Conservation (phyloP, 768 basidiomycete species). For the Termitomyces sp. region DNA sequence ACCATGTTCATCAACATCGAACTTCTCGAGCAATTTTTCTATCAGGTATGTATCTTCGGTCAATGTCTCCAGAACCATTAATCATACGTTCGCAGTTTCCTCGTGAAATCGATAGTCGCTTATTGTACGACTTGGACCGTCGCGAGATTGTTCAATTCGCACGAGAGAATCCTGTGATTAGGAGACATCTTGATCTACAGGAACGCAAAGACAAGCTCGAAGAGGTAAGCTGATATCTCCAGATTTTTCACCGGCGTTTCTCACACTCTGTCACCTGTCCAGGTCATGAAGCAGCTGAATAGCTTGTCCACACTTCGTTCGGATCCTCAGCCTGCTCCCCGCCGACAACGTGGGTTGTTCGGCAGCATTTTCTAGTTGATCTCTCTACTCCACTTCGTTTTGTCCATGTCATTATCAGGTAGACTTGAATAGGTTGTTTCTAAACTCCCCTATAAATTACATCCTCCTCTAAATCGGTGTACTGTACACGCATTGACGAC, state of each 20-base stretch:
- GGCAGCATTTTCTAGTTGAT: conserved; percentile 60
- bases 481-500: conserved; percentile 1
- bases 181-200: conserved; percentile 88
- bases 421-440: background rate
- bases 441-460: conserved; percentile 7
- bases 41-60: conserved; percentile 58
- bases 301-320: conserved; percentile 85
- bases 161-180: conserved; percentile 88
- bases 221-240: conserved; percentile 51
- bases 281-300: conserved; percentile 97
- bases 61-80: background rate
- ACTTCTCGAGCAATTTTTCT: conserved; percentile 97
- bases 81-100: conserved; percentile 64
- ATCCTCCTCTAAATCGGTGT: conserved; percentile 8
- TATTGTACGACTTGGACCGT: conserved; percentile 91
- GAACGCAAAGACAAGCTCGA: conserved; percentile 97
- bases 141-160: conserved; percentile 90
- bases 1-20: conserved; percentile 99
- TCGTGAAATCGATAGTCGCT: conserved; percentile 90
- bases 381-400: background rate
- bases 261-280: conserved; percentile 2
- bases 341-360: conserved; percentile 77
- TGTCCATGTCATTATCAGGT: background rate
- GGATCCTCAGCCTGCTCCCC: conserved; percentile 70
- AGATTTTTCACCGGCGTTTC: background rate